phyloP scores from a whole-genome alignment of 306 rosid species.

The Astragalus membranaceus region DNA sequence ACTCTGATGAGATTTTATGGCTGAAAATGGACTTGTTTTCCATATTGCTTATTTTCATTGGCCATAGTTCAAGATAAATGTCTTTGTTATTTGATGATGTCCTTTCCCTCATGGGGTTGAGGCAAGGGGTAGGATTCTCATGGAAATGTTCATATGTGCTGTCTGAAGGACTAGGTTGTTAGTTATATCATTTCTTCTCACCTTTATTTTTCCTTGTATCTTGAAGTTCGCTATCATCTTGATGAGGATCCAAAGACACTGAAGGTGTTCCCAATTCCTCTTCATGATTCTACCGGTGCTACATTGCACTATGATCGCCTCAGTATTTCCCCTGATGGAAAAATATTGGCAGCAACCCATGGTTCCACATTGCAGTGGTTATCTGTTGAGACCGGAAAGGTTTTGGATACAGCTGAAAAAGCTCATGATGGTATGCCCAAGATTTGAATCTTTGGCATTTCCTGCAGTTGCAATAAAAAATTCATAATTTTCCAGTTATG shows the following conservation, averaged over 20 bases:
- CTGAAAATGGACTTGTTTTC: slow-evolving; percentile 1
- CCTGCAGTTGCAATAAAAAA: background rate
- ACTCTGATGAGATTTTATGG: background rate
- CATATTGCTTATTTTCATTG: background rate
- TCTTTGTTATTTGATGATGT: slow-evolving; percentile 8
- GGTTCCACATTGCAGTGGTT: slow-evolving; percentile 94
- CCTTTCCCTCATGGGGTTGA: background rate
- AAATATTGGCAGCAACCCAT: slow-evolving; percentile 69
- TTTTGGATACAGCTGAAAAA: slow-evolving; percentile 92
- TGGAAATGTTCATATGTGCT: background rate
- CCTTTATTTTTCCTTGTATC: slow-evolving; percentile 13
- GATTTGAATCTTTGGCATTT: background rate
- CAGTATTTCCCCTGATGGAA: slow-evolving; percentile 79
- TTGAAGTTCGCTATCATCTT: slow-evolving; percentile 87
- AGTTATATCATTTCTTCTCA: slow-evolving; percentile 12
- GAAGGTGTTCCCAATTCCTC: slow-evolving; percentile 86
- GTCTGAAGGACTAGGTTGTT: background rate
- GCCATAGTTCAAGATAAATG: background rate
- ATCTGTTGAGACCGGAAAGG: slow-evolving; percentile 71
- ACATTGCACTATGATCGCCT: slow-evolving; percentile 72
- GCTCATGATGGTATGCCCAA: slow-evolving; percentile 76
- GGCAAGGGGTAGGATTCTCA: background rate
- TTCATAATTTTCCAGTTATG: background rate
- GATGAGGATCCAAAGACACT: slow-evolving; percentile 95
- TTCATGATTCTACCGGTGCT: slow-evolving; percentile 57